Evolutionary conservation across 768 basidiomycete genomes (phyloP).

Genomic region (Auriscalpium orientale): DNA sequence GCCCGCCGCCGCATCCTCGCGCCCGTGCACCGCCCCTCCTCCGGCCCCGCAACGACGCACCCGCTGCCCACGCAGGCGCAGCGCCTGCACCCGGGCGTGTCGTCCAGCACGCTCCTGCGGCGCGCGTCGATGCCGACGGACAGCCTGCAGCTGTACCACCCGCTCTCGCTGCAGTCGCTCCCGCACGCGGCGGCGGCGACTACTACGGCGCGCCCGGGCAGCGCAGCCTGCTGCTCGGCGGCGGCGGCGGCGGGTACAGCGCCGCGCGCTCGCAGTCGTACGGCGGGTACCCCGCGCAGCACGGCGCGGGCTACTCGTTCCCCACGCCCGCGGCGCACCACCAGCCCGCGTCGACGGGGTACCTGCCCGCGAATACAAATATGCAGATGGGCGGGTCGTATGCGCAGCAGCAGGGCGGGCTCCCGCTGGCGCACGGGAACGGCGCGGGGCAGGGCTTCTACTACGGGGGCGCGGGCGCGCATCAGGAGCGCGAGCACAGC

Average conservation of each 20-base stretch:
- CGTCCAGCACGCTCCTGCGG: constrained; percentile 26
- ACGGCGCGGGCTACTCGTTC: constrained; percentile 3
- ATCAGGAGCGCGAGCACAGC: constrained; percentile 1
- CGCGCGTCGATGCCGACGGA: constrained; percentile 67
- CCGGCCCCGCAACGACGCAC: constrained; percentile 69
- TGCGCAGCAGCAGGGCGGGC: constrained; percentile 7
- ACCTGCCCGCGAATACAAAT: not conserved
- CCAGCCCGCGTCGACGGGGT: constrained; percentile 4
- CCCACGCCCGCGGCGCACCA: constrained; percentile 12
- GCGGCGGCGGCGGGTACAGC: constrained; percentile 2
- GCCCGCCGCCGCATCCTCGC: constrained; percentile 79
- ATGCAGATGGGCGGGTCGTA: constrained; percentile 5
- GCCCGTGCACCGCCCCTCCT: constrained; percentile 69
- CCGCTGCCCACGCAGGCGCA: constrained; percentile 44
- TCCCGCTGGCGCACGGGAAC: not conserved
- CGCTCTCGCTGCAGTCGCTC: constrained; percentile 64
- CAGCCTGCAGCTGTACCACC: constrained; percentile 67
- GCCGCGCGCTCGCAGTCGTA: not conserved
- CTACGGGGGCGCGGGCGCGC: not conserved
- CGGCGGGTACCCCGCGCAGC: not conserved
- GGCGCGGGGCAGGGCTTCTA: constrained; percentile 4
- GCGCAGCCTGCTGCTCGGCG: constrained; percentile 7
- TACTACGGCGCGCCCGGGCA: constrained; percentile 9
- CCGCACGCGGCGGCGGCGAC: constrained; percentile 2
- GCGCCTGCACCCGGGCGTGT: constrained; percentile 14